Evolutionary conservation across 495 filamentous ascomycete species (phyloP).

Genomic region (Penicillium silybi): DNA sequence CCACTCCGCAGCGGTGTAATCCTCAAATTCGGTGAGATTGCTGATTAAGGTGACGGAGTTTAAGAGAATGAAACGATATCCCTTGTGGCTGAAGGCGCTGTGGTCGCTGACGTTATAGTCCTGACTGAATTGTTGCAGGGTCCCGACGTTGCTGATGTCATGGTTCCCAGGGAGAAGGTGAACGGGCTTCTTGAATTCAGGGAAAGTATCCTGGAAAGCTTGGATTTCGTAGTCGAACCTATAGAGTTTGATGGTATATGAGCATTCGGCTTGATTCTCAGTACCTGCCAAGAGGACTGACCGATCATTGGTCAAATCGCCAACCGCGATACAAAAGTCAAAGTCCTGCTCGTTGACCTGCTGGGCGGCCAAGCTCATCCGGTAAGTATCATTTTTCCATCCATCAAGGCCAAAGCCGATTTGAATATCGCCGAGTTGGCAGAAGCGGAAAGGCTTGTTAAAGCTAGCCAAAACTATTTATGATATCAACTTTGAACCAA

Average conservation of each 20-base stretch:
- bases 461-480: background rate
- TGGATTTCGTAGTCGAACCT: background rate
- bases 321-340: background rate
- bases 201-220: background rate
- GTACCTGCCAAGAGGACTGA: background rate
- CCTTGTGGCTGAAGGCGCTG: background rate
- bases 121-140: background rate
- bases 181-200: background rate
- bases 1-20: background rate
- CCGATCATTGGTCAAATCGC: background rate
- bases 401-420: background rate
- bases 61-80: background rate
- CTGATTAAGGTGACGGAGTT: background rate
- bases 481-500: background rate
- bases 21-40: background rate
- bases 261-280: background rate
- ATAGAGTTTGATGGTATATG: background rate
- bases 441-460: background rate
- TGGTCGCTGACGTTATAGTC: background rate
- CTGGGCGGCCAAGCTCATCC: background rate
- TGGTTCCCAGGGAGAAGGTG: background rate
- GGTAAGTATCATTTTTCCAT: background rate
- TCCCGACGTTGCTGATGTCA: background rate
- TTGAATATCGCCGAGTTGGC: background rate
- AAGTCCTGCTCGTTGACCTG: background rate